phyloP scores from a whole-genome alignment of 2,329 filamentous ascomycete species.

The Penicillium freii region DNA sequence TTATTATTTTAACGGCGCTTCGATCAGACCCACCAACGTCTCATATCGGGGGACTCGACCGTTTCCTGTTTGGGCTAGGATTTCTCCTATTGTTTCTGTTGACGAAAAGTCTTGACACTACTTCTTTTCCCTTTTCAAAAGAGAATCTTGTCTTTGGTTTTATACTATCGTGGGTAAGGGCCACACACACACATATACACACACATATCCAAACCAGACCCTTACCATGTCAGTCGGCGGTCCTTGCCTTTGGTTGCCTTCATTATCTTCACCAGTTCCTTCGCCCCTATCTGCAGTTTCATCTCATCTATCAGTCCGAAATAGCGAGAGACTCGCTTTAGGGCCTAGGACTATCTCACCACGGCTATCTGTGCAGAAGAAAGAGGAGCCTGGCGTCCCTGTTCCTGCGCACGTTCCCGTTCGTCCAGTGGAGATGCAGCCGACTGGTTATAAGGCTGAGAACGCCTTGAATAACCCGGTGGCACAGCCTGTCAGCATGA shows the following conservation, averaged over 20 bases:
- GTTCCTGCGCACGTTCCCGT: conserved; percentile 4
- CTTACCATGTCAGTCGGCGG: conserved; percentile 39
- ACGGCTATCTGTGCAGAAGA: conserved; percentile 21
- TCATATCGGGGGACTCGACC: conserved; percentile 21
- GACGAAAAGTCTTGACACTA: not conserved
- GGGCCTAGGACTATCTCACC: conserved; percentile 23
- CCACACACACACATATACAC: conserved; percentile 5
- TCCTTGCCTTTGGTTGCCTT: conserved; percentile 38
- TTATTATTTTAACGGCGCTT: conserved; percentile 24
- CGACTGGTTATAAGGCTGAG: conserved; percentile 28
- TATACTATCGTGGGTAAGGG: conserved; percentile 5
- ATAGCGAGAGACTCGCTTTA: conserved; percentile 25
- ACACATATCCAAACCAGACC: conserved; percentile 6
- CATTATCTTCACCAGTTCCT: conserved; percentile 31
- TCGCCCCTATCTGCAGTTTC: conserved; percentile 33
- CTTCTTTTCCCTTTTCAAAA: not conserved
- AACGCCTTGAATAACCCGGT: conserved; percentile 26
- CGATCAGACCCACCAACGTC: conserved; percentile 30
- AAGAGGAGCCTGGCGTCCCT: conserved; percentile 20
- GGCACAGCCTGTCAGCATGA: conserved; percentile 9
- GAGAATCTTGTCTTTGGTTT: conserved; percentile 1
- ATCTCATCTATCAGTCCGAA: conserved; percentile 30
- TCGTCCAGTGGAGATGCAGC: conserved; percentile 28
- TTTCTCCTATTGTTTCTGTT: conserved; percentile 8
- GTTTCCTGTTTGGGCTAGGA: conserved; percentile 9